Evolutionary conservation across 169 alveolate species (phyloP).

Genomic region (Cardiosporidium cionae): DNA sequence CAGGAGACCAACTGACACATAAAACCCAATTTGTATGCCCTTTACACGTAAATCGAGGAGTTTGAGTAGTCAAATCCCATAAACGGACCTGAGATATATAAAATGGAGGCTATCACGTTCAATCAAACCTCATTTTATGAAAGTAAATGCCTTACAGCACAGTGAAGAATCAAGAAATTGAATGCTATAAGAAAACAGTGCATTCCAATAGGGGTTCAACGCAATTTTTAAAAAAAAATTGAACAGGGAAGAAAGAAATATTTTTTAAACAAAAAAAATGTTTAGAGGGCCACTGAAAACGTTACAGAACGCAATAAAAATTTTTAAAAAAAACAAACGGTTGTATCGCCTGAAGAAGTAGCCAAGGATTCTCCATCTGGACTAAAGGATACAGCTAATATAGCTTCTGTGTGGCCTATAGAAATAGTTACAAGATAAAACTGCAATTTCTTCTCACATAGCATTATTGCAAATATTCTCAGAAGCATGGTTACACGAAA

Average conservation of each 20-base stretch:
- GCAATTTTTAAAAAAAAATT: not conserved
- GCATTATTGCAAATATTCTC: not conserved
- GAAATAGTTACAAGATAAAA: not conserved
- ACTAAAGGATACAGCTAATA: slow-evolving; percentile 75
- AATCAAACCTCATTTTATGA: not conserved
- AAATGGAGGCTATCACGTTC: not conserved
- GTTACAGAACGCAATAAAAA: no score
- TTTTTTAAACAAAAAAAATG: not conserved
- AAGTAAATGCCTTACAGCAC: not conserved
- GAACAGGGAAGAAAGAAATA: not conserved
- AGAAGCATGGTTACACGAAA: no score
- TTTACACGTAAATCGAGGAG: slow-evolving; percentile 65
- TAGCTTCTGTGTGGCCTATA: slow-evolving; percentile 78
- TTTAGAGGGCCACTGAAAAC: no score
- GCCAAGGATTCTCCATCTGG: slow-evolving; percentile 70
- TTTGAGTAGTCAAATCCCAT: slow-evolving; percentile 87
- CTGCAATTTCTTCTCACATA: not conserved
- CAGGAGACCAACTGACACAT: slow-evolving; percentile 78
- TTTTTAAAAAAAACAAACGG: slow-evolving; percentile 7
- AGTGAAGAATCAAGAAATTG: not conserved
- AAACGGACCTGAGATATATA: slow-evolving; percentile 49
- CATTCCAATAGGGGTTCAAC: no score
- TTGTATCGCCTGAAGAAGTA: slow-evolving; percentile 41
- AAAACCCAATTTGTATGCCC: slow-evolving; percentile 85
- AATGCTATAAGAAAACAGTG: not conserved